Base-by-base conservation (phyloP, 164 flowering plant genomes). In the Berberis thunbergii region DNA sequence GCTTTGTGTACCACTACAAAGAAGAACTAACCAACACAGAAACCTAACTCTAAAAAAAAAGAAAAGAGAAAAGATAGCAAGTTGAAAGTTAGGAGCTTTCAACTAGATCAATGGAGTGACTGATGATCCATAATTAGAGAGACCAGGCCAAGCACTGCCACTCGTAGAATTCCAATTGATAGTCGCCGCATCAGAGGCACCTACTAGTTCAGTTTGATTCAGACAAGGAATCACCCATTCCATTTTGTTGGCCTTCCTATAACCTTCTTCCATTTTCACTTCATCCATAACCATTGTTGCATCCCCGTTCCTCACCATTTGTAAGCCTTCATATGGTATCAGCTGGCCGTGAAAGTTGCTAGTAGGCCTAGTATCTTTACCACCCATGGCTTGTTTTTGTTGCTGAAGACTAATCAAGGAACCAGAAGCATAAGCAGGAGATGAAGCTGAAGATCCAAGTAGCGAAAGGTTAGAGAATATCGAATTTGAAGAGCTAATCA, bases 221-320 rank as follows among this genome's bases (percentile, higher is more conserved):
- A 72, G 75, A 65, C 63, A 63, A 67, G 59, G 61, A 62, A 58
- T 41, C 59, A 39, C 67, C 67, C 67, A 71, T 26, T 66, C 72
- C 56, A 50, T 38, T 43, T 63, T 69, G 46, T 61, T 68, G 49
- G 7, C 7, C 61, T 49, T 71, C 57, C 45, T 10, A 8, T 26
- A 71, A n/a, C 70, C 79, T 42, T 72, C 75, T 69, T 81, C 89
- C 53, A 69, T 57, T 67, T 83, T 86, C 67, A 80, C 81, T 43
- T 65, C 74, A 41, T 73, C 75, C 62, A 67, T 57, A 0, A 56
- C 7, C 41, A 57, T 68, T 61, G 65, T 63, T 0, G 48, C 48
- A 52, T 68, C 74, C n/a, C 46, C 54, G 9, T 55, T 60, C 11
- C 62, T 70, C 5, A 48, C 54, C 67, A 71, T 65, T 46, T 79